Conservation (phyloP, 176 grass and related monocot genomes). For the Lolium perenne region DNA sequence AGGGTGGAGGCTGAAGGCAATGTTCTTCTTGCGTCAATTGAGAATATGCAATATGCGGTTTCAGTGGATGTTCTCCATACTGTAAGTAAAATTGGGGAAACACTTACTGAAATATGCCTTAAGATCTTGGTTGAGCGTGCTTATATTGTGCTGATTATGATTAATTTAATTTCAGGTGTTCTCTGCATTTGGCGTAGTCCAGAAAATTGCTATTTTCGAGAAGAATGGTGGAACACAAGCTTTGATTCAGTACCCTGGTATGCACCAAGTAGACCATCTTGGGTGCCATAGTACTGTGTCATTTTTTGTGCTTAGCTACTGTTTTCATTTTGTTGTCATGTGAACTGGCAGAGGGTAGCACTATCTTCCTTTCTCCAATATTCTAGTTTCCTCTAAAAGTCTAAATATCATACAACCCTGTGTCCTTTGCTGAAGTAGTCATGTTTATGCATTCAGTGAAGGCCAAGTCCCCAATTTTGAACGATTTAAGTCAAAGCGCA, state of each 20-base stretch:
- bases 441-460: background rate
- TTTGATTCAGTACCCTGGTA: conserved; percentile 96
- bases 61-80: conserved; percentile 95
- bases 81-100: conserved; percentile 49
- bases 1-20: conserved; percentile 85
- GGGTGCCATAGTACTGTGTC: conserved; percentile 3
- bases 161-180: conserved; percentile 76
- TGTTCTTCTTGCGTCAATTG: conserved; percentile 94
- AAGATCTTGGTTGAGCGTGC: background rate
- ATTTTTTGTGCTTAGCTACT: conserved; percentile 27
- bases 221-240: conserved; percentile 94
- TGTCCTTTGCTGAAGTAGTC: background rate
- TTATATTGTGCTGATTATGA: conserved; percentile 4
- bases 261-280: conserved; percentile 2
- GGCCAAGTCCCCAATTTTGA: background rate
- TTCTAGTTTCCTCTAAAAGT: background rate
- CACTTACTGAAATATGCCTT: background rate
- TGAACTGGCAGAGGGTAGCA: conserved; percentile 9
- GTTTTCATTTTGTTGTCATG: conserved; percentile 2
- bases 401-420: background rate
- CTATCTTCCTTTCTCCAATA: background rate
- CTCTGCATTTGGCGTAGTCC: conserved; percentile 84
- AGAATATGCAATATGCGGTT: conserved; percentile 94
- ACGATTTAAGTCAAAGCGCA: background rate
- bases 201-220: conserved; percentile 99